These are phyloP conservation scores for Citrullus mucosospermus DNA, from an alignment of 306 rosid species.

Conservation along the genomic window DNA sequence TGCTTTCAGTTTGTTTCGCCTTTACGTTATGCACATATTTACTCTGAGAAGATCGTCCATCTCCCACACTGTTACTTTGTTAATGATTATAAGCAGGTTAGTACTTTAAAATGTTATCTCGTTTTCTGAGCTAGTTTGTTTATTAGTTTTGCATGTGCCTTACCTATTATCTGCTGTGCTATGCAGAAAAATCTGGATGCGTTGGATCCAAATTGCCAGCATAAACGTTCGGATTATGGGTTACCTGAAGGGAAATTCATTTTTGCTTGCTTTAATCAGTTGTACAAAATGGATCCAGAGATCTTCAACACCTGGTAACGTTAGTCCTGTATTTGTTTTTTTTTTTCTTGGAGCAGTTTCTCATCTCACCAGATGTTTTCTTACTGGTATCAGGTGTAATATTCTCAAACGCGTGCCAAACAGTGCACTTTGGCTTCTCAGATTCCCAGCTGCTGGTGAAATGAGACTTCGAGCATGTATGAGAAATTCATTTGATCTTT, in stretches of 20 bases:
- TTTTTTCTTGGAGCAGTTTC: neutral
- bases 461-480: conserved; percentile 75
- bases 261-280: conserved; percentile 94
- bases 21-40: conserved; percentile 53
- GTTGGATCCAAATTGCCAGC: conserved; percentile 62
- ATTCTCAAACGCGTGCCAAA: conserved; percentile 91
- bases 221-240: conserved; percentile 77
- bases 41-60: conserved; percentile 93
- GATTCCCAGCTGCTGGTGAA: conserved; percentile 98
- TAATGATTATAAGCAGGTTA: conserved; percentile 95
- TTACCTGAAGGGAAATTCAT: conserved; percentile 85
- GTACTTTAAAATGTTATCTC: conserved; percentile 6
- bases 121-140: neutral
- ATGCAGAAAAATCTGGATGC: conserved; percentile 88
- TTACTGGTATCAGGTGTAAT: conserved; percentile 56
- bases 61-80: conserved; percentile 98
- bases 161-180: neutral
- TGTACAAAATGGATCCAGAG: conserved; percentile 99
- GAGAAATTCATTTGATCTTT: conserved; percentile 13
- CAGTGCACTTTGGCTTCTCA: conserved; percentile 96
- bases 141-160: neutral
- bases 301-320: conserved; percentile 81
- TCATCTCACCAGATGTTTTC: conserved; percentile 10
- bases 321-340: neutral
- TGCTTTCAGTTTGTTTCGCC: conserved; percentile 84